These are phyloP conservation scores for Colletotrichum spaethianum DNA, from an alignment of 2,329 filamentous ascomycete species.

Conservation along the genomic window DNA sequence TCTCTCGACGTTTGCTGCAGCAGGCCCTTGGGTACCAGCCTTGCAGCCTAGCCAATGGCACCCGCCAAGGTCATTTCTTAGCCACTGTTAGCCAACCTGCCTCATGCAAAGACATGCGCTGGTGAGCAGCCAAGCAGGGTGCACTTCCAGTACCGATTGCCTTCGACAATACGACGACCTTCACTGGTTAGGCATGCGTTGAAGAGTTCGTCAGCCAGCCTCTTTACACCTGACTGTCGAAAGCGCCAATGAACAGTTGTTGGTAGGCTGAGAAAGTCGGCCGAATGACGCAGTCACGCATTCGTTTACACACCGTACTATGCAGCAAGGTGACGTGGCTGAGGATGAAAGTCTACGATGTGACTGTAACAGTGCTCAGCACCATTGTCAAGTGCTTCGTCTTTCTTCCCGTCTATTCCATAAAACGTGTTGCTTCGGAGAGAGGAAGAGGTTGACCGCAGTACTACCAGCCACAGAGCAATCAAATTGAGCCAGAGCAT, in stretches of 20 bases:
- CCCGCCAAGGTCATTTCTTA: background rate
- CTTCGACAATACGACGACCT: background rate
- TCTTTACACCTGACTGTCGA: background rate
- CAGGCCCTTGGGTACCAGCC: background rate
- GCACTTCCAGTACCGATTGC: background rate
- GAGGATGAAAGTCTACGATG: background rate
- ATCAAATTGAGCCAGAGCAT: background rate
- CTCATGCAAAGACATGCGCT: background rate
- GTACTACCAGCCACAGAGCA: background rate
- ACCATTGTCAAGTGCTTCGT: background rate
- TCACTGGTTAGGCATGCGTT: slow-evolving; percentile 1
- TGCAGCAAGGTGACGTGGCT: slow-evolving; percentile 6
- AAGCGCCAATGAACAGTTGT: background rate
- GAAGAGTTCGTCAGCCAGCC: background rate
- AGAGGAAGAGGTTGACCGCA: too few species aligned
- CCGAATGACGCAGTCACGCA: background rate
- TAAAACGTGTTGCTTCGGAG: background rate
- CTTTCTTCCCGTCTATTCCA: background rate
- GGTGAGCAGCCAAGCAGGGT: too few species aligned
- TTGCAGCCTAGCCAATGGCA: background rate
- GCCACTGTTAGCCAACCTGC: background rate
- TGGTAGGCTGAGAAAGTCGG: background rate
- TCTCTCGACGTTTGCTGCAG: background rate
- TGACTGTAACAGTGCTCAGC: background rate
- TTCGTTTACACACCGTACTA: background rate